phyloP scores from a whole-genome alignment of 1,284 basidiomycete species.

The Melampsora americana region DNA sequence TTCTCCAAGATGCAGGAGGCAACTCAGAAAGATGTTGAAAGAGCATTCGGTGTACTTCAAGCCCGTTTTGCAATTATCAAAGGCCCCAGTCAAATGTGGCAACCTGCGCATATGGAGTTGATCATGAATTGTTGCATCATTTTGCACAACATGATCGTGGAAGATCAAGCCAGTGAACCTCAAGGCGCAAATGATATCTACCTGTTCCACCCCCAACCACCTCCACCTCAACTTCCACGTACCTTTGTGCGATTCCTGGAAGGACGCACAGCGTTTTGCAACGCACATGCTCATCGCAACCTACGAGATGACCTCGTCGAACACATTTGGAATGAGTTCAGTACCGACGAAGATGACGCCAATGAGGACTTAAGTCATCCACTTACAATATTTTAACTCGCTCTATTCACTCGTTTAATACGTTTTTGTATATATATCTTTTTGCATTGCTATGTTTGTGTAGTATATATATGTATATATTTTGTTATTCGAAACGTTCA shows the following conservation, averaged over 20 bases:
- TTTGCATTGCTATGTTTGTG: too few relatives aligned
- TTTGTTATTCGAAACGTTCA: too few relatives aligned
- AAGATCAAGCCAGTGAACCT: conserved; percentile 2
- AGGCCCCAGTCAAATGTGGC: not conserved
- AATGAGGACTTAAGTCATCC: too few relatives aligned
- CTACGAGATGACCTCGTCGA: conserved; percentile 3
- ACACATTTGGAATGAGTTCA: not conserved
- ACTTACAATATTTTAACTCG: too few relatives aligned
- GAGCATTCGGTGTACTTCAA: conserved; percentile 21
- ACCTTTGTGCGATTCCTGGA: not conserved
- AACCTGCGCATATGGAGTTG: not conserved
- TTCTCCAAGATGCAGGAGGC: conserved; percentile 15
- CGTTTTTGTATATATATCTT: too few relatives aligned
- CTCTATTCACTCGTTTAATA: too few relatives aligned
- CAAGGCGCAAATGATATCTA: too few relatives aligned
- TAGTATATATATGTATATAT: too few relatives aligned
- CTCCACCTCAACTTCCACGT: not conserved
- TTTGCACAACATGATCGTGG: too few relatives aligned
- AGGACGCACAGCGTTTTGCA: not conserved
- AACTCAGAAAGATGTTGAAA: conserved; percentile 9
- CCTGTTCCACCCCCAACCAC: not conserved
- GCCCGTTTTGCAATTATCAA: not conserved
- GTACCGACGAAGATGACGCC: too few relatives aligned
- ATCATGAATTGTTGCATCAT: conserved; percentile 25
- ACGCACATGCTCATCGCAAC: not conserved